phyloP scores from a whole-genome alignment of 495 filamentous ascomycete species.

The Penicillium lagena region DNA sequence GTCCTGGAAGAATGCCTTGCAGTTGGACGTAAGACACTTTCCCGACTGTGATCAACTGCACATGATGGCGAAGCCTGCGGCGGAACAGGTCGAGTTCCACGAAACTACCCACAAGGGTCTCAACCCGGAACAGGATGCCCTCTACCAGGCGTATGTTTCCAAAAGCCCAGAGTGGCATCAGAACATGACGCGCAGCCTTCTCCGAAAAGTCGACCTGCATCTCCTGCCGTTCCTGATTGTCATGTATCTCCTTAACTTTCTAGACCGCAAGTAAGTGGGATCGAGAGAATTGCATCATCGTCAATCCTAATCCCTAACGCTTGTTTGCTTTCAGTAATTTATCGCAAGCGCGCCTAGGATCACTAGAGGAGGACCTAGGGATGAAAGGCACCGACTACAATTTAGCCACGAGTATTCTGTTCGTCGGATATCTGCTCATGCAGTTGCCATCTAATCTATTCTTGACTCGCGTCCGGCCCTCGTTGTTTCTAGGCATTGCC shows the following conservation, averaged over 20 bases:
- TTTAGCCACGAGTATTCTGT: conserved; percentile 58
- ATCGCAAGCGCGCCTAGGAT: conserved; percentile 33
- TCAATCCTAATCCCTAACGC: too few relatives aligned
- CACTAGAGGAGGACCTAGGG: conserved; percentile 38
- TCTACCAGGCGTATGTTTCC: conserved; percentile 25
- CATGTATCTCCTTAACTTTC: conserved; percentile 77
- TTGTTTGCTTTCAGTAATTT: conserved; percentile 15
- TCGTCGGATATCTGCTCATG: conserved; percentile 58
- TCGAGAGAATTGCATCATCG: neutral
- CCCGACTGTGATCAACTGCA: too few relatives aligned
- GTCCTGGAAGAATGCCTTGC: too few relatives aligned
- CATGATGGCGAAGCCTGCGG: conserved; percentile 8
- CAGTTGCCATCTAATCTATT: conserved; percentile 57
- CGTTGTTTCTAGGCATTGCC: conserved; percentile 19
- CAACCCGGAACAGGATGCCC: conserved; percentile 15
- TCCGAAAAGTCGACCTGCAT: conserved; percentile 56
- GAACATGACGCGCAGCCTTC: conserved; percentile 30
- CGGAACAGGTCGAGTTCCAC: conserved; percentile 12
- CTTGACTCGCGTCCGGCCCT: conserved; percentile 39
- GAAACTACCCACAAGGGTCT: conserved; percentile 5
- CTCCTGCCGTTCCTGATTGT: conserved; percentile 55
- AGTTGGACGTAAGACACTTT: too few relatives aligned
- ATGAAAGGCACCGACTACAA: conserved; percentile 47
- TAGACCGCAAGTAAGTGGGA: conserved; percentile 53
- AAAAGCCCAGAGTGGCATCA: conserved; percentile 29